Conservation (phyloP, 805 yeast species). For the Saturnispora silvae region DNA sequence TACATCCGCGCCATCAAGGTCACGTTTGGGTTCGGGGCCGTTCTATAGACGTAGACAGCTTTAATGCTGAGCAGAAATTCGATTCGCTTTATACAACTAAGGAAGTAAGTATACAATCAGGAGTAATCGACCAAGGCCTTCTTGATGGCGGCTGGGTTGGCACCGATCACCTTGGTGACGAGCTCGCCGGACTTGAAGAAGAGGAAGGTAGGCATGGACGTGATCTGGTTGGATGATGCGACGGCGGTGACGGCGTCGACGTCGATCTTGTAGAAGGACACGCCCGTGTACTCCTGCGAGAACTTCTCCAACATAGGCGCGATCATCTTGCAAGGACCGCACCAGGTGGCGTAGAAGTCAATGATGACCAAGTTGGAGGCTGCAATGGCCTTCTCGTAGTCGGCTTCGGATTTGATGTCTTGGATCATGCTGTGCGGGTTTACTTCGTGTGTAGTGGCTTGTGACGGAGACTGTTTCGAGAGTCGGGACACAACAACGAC, state of each 20-base stretch:
- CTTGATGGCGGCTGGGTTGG: constrained; percentile 78
- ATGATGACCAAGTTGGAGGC: constrained; percentile 69
- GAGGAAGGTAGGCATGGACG: constrained; percentile 53
- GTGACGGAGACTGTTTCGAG: not conserved
- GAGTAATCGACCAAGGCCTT: constrained; percentile 33
- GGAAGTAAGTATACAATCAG: too few relatives aligned
- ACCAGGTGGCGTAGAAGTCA: constrained; percentile 96
- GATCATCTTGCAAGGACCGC: constrained; percentile 98
- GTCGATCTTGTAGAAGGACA: constrained; percentile 80
- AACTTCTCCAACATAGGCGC: constrained; percentile 88
- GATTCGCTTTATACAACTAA: too few relatives aligned
- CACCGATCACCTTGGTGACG: constrained; percentile 77
- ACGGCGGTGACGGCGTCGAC: constrained; percentile 76
- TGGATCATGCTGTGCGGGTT: constrained; percentile 35
- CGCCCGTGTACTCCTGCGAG: constrained; percentile 51
- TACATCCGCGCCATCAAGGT: constrained; percentile 82
- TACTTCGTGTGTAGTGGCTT: constrained; percentile 2
- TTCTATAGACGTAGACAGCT: constrained; percentile 32
- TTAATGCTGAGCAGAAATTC: too few relatives aligned
- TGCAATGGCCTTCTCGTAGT: constrained; percentile 57
- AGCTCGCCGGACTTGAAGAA: constrained; percentile 77
- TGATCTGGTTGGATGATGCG: constrained; percentile 52
- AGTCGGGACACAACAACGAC: not conserved
- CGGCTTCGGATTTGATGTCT: constrained; percentile 34
- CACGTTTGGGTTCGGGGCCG: constrained; percentile 95